A percentile compares a stretch with the other conserved stretches of the same genome.
These are phyloP conservation scores for Trametes versicolor DNA, from an alignment of 1,284 basidiomycete genomes.

Conservation along the genomic window DNA sequence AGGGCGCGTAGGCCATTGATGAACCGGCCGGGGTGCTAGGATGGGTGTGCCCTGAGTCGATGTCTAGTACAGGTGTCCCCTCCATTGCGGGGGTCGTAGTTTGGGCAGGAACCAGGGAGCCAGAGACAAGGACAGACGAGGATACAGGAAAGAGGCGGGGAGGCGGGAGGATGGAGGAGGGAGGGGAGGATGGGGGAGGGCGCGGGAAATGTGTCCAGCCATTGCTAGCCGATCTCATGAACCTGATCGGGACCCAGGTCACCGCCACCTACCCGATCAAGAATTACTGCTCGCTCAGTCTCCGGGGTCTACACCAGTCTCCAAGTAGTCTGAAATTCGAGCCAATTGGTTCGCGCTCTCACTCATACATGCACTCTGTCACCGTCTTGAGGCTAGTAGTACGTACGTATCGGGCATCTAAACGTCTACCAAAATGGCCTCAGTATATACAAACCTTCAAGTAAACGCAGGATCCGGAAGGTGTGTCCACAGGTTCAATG, in stretches of 20 bases:
- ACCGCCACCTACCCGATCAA: slow-evolving; percentile 15
- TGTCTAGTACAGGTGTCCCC: slow-evolving; percentile 23
- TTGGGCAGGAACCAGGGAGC: not conserved
- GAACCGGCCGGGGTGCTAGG: slow-evolving; percentile 24
- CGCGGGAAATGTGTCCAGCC: slow-evolving; percentile 26
- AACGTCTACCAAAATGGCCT: too few species aligned
- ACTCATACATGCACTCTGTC: too few species aligned
- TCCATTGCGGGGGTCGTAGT: slow-evolving; percentile 23
- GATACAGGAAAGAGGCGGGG: slow-evolving; percentile 5
- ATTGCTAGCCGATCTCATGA: slow-evolving; percentile 32
- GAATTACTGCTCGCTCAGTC: slow-evolving; percentile 1
- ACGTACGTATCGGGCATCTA: too few species aligned
- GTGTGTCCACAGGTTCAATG: too few species aligned
- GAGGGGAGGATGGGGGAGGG: slow-evolving; percentile 16
- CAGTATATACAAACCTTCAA: too few species aligned
- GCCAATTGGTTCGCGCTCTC: too few species aligned
- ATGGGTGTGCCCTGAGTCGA: slow-evolving; percentile 23
- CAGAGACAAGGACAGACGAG: not conserved
- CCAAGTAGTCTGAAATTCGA: too few species aligned
- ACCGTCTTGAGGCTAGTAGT: too few species aligned
- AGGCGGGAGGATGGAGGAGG: slow-evolving; percentile 15
- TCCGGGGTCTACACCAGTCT: slow-evolving; percentile 21
- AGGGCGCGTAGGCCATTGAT: slow-evolving; percentile 21
- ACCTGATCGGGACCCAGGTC: slow-evolving; percentile 27
- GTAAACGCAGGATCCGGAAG: too few species aligned